Evolutionary conservation across 208 protist genomes (phyloP).

Genomic region (Leishmania martiniquensis): DNA sequence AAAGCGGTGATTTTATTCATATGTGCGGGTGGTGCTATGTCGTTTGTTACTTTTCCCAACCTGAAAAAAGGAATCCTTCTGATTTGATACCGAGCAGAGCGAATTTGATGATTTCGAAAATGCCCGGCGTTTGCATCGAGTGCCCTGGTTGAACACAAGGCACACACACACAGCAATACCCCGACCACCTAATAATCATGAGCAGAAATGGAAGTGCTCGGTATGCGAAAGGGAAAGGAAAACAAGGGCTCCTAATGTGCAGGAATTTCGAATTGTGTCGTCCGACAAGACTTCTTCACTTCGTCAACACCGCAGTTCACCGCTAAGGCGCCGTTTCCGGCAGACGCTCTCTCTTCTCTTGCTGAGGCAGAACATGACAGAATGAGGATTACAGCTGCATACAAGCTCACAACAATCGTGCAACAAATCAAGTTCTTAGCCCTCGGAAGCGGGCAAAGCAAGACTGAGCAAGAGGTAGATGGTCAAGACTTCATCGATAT

Average conservation of each 20-base stretch:
- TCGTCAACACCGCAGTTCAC: not conserved
- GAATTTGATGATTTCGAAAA: not conserved
- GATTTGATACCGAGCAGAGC: not conserved
- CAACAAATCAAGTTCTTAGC: not conserved
- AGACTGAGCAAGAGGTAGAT: not conserved
- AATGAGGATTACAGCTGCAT: not conserved
- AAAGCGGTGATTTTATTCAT: not conserved
- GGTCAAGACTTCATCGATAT: not conserved
- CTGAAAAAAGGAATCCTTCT: not conserved
- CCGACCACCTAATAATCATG: not conserved
- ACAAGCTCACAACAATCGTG: not conserved
- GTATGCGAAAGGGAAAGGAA: not conserved
- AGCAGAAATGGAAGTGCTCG: not conserved
- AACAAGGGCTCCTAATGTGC: not conserved
- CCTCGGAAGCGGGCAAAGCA: not conserved
- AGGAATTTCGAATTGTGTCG: not conserved
- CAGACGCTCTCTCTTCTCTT: not conserved
- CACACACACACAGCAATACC: not conserved
- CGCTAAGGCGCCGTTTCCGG: not conserved
- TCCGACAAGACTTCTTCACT: not conserved
- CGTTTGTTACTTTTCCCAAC: not conserved
- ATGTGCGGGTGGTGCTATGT: not conserved
- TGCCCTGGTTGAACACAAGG: not conserved
- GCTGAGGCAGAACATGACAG: not conserved
- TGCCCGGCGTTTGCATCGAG: not conserved